Evolutionary conservation across 169 alveolate species (phyloP), one percentile per base, ranked within the genome.

Genomic region (Eimeria falciformis): DNA sequence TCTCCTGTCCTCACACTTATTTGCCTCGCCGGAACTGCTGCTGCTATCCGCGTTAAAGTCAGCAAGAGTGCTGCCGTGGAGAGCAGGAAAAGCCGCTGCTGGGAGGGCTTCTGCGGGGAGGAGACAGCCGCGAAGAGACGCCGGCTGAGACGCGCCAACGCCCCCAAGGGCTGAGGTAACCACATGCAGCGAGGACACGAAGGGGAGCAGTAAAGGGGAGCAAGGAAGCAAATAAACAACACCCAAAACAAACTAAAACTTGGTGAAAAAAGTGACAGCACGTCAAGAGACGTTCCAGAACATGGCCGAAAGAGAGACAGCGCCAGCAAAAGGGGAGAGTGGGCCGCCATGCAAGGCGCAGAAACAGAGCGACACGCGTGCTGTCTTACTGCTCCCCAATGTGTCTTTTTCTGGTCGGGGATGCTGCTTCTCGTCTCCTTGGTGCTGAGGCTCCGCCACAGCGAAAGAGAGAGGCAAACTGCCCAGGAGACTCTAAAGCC

Each of bases 101-200:
- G 65, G 25, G 0, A 53, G n/a, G 25, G 65, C 65, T 21, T 53
- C 65, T 53, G 17, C 3, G 17, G 65, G 65, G 3, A 55, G 66
- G 66, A 55, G 66, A 55, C 66, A 55, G 25, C n/a, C 66, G 25
- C 17, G n/a, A 55, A 21, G 66, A 55, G 66, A 55, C 66, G n/a
- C 25, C 17, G 66, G n/a, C 25, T 21, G n/a, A 21, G n/a, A 55
- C n/a, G 66, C 17, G 66, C 25, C 17, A 21, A 55, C 66, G n/a
- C 25, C 66, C 66, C 66, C 17, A 1, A 55, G 66, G 66, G n/a
- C 25, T 17, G n/a, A 3, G 66, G 66, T 1, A 21, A 55, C 66
- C 17, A 55, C 17, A 55, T 1, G 3, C n/a, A 68, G 79, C 40
- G 2, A 33, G 40, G 40, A 33, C 40, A 2, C 40, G 40, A 33